Base-by-base conservation (phyloP, 805 yeast genomes). In the Wickerhamiella sergipiensis region DNA sequence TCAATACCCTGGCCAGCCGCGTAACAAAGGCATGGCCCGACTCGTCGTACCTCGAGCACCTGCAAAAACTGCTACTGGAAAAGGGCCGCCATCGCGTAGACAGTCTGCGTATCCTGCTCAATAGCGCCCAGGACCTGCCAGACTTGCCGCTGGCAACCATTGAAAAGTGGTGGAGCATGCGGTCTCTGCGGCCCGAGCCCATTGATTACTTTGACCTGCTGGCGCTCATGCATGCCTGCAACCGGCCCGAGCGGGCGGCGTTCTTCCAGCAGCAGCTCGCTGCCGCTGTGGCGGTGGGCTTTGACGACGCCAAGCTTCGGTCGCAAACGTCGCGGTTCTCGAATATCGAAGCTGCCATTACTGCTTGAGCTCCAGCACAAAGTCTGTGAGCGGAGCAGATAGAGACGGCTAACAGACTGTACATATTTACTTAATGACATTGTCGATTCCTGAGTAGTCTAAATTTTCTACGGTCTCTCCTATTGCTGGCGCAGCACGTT, bases 151-250 rank as follows among this genome's bases (percentile, higher is more conserved):
- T 42, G 2, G 50, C 42, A 12, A 39, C 38, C 17, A 52, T 58
- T 2, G 52, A 40, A 4, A 31, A 38, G 26, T 53, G 57, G 55
- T 58, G 61, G 61, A 4, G n/a, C 19, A 46, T 26, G 18, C 52
- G 55, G 19, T 22, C 19, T 5, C 18, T n/a, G 12, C 47, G 50
- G 19, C 51, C 50, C 10, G 12, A 17, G 46, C 23, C 23, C 19
- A 56, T 57, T n/a, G 53, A 50, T 36, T 19, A 48, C 18, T 57
- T 57, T 45, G 61, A 58, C 48, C 54, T 59, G 60, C 49, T 55
- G 39, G 52, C 61, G 17, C 50, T 58, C 13, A 55, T 55, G 13
- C 50, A 50, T 33, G 61, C 60, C 12, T 55, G 58, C 46, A 54
- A 58, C 46, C 52, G 51, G 23, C 43, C 52, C 2, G 55, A 50